phyloP scores from a whole-genome alignment of 1,284 basidiomycete species.

The Melampsora larici-populina region DNA sequence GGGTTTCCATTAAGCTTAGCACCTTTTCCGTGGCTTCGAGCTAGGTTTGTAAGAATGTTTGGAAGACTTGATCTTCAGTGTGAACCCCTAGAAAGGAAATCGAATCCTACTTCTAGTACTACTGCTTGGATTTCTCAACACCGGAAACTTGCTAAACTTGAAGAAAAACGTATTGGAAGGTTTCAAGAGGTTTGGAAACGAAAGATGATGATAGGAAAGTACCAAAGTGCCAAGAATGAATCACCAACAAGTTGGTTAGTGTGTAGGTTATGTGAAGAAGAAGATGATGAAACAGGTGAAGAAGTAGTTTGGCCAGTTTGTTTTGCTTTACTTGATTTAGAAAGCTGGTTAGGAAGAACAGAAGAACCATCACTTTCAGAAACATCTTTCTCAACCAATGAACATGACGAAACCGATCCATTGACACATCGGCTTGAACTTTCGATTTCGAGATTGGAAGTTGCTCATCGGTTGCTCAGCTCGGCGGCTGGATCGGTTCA shows the following conservation, averaged over 20 bases:
- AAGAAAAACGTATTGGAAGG: conserved; percentile 23
- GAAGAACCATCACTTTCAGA: conserved; percentile 12
- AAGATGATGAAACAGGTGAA: not conserved
- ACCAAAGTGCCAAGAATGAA: not conserved
- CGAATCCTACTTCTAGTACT: not conserved
- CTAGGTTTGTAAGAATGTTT: conserved; percentile 20
- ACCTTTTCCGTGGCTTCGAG: conserved; percentile 25
- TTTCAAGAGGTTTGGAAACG: conserved; percentile 26
- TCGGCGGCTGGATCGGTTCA: conserved; percentile 14
- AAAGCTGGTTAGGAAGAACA: conserved; percentile 7
- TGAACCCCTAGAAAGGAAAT: not conserved
- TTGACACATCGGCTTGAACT: conserved; percentile 1
- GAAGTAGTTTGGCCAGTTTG: conserved; percentile 36
- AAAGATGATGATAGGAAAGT: no score
- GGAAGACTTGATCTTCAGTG: conserved; percentile 20
- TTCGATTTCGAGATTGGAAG: not conserved
- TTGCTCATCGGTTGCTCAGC: conserved; percentile 15
- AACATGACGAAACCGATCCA: no score
- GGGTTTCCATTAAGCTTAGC: conserved; percentile 31
- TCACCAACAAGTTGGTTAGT: conserved; percentile 39
- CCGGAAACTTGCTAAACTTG: not conserved
- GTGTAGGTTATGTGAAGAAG: not conserved
- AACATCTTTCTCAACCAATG: no score
- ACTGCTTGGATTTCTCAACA: conserved; percentile 26
- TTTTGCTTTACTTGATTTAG: conserved; percentile 35